phyloP scores from a whole-genome alignment of 164 flowering plant species.

The Sedum album region DNA sequence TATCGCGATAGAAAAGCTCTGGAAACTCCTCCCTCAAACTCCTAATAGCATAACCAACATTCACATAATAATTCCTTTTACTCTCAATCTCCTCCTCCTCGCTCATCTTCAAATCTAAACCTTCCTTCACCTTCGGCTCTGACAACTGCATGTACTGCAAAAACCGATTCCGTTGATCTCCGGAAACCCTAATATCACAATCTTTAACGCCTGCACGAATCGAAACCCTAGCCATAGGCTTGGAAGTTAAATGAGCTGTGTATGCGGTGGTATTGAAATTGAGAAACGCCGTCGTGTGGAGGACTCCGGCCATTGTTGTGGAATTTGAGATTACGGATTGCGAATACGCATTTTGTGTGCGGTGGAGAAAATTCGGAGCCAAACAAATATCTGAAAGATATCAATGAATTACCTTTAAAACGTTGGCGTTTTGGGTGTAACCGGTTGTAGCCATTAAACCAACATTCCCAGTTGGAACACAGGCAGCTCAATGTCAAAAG shows the following conservation, averaged over 20 bases:
- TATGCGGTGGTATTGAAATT: background rate
- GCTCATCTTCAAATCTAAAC: background rate
- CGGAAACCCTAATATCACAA: background rate
- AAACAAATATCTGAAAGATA: background rate
- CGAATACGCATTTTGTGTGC: background rate
- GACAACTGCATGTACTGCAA: background rate
- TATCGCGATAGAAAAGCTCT: slow-evolving; percentile 52
- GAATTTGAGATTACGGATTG: background rate
- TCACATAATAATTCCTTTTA: slow-evolving; percentile 59
- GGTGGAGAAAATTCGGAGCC: background rate
- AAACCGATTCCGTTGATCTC: background rate
- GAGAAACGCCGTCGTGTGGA: slow-evolving; percentile 5
- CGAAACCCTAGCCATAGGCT: background rate
- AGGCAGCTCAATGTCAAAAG: too few relatives aligned
- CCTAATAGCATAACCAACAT: slow-evolving; percentile 77
- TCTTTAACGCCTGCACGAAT: background rate
- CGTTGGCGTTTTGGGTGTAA: background rate
- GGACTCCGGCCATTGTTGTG: background rate
- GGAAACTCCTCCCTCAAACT: slow-evolving; percentile 73
- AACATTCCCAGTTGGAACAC: too few relatives aligned
- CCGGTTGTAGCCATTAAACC: too few relatives aligned
- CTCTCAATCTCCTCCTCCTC: slow-evolving; percentile 47
- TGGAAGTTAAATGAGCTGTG: background rate
- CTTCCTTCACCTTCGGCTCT: background rate
- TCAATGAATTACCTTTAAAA: too few relatives aligned